Conservation (phyloP, 176 grass and related monocot species). For the Oryza rufipogon region DNA sequence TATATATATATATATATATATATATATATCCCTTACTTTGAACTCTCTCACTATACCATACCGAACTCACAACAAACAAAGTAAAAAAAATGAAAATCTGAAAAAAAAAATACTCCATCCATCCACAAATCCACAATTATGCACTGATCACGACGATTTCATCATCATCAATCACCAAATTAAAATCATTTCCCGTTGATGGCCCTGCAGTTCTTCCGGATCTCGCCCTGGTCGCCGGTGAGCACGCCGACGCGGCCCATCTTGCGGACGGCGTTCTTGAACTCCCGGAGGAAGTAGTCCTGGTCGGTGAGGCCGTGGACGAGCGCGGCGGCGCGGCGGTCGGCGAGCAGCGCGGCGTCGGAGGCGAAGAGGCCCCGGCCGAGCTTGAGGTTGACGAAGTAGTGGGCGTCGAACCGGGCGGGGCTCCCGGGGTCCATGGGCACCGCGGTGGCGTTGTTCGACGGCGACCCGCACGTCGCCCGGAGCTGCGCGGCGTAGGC, state of each 20-base stretch:
- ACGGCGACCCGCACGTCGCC: not conserved
- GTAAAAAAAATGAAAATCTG: not conserved
- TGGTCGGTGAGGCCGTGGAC: slow-evolving; percentile 36
- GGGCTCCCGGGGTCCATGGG: slow-evolving; percentile 56
- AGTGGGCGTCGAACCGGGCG: slow-evolving; percentile 60
- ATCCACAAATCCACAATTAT: not conserved
- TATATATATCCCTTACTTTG: no score
- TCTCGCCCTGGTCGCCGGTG: slow-evolving; percentile 39
- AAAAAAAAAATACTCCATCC: not conserved
- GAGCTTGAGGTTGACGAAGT: slow-evolving; percentile 65
- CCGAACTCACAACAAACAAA: not conserved
- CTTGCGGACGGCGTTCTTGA: slow-evolving; percentile 53
- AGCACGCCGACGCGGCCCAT: slow-evolving; percentile 57
- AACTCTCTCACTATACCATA: no score
- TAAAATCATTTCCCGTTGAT: slow-evolving; percentile 3
- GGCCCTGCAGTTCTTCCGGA: slow-evolving; percentile 53
- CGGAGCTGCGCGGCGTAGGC: slow-evolving; percentile 46
- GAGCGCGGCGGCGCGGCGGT: slow-evolving; percentile 37
- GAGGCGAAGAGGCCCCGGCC: slow-evolving; percentile 54
- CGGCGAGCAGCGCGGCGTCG: slow-evolving; percentile 54
- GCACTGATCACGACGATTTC: not conserved
- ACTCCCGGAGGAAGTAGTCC: slow-evolving; percentile 45
- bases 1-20: no score
- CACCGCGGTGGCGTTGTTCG: slow-evolving; percentile 34
- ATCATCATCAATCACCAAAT: not conserved